Percentiles rank a stretch among this genome's conserved stretches.
Conservation (phyloP, 176 grass and related monocot species). For the Aegilops longissima region DNA sequence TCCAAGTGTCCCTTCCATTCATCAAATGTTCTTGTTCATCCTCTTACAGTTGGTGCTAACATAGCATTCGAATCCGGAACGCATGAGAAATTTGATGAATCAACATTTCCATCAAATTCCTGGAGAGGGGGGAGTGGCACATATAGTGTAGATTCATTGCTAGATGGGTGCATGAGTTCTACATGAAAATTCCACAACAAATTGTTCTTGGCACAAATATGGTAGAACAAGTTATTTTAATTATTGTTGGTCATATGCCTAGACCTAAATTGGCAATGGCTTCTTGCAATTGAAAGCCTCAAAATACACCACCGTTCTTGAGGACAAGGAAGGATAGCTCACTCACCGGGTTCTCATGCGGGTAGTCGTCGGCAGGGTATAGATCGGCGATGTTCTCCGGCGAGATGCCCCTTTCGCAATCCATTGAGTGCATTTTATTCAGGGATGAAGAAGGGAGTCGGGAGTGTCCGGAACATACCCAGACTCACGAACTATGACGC, state of each 20-base stretch:
- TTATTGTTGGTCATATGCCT: not conserved
- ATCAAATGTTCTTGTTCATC: not conserved
- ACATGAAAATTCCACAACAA: not conserved
- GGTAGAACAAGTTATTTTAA: not conserved
- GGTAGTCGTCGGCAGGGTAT: not conserved
- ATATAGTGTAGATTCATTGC: not conserved
- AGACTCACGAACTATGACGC: not conserved
- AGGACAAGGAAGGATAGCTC: not conserved
- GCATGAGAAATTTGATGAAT: not conserved
- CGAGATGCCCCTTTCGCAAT: slow-evolving; percentile 23
- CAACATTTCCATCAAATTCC: not conserved
- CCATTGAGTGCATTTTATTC: slow-evolving; percentile 33
- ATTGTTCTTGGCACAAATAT: not conserved
- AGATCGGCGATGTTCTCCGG: not conserved
- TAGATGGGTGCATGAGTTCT: not conserved
- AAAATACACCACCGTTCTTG: not conserved
- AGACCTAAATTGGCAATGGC: not conserved
- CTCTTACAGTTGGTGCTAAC: not conserved
- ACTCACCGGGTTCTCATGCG: slow-evolving; percentile 21
- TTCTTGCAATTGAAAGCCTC: not conserved
- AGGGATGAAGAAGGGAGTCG: not conserved
- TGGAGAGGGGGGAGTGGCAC: no score
- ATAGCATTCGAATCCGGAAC: not conserved
- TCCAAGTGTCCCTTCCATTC: not conserved
- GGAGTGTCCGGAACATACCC: not conserved